Conservation (phyloP, 192 early-diverging fungal genomes). For the Coemansia sp. region DNA sequence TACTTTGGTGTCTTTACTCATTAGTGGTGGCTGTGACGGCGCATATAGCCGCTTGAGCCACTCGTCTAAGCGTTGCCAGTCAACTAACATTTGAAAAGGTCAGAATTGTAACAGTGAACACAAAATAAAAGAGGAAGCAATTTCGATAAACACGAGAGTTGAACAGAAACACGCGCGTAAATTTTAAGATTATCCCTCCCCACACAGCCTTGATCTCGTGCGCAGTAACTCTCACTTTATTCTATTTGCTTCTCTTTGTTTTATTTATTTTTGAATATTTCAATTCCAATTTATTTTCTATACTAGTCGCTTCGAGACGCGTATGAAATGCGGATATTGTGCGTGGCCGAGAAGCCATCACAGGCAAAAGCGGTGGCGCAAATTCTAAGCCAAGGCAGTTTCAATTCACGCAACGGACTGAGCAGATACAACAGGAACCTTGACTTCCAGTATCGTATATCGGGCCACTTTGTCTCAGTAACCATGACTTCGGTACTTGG, state of each 20-base stretch:
- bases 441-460: constrained; percentile 68
- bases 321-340: constrained; percentile 74
- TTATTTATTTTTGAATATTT: not conserved
- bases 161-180: not conserved
- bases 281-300: not conserved
- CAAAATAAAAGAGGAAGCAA: not conserved
- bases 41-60: constrained; percentile 43
- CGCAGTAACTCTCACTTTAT: constrained; percentile 3
- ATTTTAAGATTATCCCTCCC: too few relatives aligned
- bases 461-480: constrained; percentile 60
- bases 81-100: not conserved
- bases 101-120: not conserved
- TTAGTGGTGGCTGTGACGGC: constrained; percentile 26
- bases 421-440: constrained; percentile 80
- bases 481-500: constrained; percentile 85
- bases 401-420: constrained; percentile 18
- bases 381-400: constrained; percentile 68
- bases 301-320: not conserved
- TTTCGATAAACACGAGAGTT: not conserved
- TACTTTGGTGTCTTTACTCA: constrained; percentile 12
- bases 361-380: constrained; percentile 80
- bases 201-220: not conserved
- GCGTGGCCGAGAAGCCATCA: constrained; percentile 95
- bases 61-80: constrained; percentile 24
- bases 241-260: constrained; percentile 9